Evolutionary conservation across 2,329 filamentous ascomycete genomes (phyloP), one percentile per base, ranked within the genome.

Genomic region (Cyanodermella asteris): DNA sequence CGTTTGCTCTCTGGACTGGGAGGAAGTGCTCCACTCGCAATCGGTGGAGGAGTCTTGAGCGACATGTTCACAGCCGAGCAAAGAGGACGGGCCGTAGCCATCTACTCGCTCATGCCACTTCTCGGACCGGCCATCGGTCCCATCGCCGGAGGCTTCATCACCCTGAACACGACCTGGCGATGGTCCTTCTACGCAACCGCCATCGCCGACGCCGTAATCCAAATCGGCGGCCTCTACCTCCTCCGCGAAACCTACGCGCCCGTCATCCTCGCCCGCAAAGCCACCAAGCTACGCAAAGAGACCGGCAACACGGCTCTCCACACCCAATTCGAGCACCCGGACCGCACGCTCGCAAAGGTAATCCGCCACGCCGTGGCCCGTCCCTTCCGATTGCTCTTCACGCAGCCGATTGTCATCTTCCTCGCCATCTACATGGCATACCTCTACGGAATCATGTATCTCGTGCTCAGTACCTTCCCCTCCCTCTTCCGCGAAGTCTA

Each of bases 111-210:
- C 1, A 61, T 60, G 2, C 70, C 70, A 0, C 50, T 76, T 1
- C 55, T 75, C 0, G 71, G 70, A 0, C 70, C 70, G 3, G 65
- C 65, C 1, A 47, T 73, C 4, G 71, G 70, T 0, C 72, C 71
- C 1, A 63, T 76, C 2, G 58, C 59, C 0, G 70, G 69, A 7
- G 69, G 64, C 1, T 75, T 68, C 39, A 66, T 76, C 13, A 55
- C 66, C 1, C 48, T 71, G 36, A 51, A 61, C 32, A 64, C 59
- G 6, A 66, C 59, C 1, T 80, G 74, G 74, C 59, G 72, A 19
- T 80, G 73, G 73, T 62, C 66, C 6, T 80, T 78, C 48, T 75
- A 62, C 47, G 55, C 64, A 1, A 72, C 68, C 1, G 64, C 65
- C 1, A 70, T 77, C 28, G 52, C 53, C 13, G 64, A 67, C 28